These are phyloP conservation scores for Thielaviopsis musarum DNA, from an alignment of 2,329 filamentous ascomycete species.

Conservation along the genomic window DNA sequence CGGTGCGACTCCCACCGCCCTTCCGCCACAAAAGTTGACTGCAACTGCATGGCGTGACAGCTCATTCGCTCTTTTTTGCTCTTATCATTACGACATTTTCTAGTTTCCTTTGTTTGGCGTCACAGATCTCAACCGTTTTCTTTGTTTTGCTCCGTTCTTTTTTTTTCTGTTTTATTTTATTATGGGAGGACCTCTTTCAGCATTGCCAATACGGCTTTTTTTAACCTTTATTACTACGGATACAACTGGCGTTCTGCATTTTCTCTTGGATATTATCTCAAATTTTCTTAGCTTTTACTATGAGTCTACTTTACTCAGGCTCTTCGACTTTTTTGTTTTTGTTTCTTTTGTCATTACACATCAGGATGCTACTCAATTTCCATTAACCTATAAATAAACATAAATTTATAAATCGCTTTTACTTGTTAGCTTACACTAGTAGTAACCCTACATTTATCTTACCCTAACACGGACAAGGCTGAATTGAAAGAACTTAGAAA, in stretches of 20 bases:
- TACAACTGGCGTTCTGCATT: background rate
- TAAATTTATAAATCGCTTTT: too few species aligned
- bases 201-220: background rate
- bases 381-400: too few species aligned
- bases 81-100: background rate
- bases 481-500: too few species aligned
- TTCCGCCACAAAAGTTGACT: background rate
- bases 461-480: too few species aligned
- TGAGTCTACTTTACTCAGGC: too few species aligned
- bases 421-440: too few species aligned
- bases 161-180: background rate
- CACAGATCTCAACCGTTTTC: background rate
- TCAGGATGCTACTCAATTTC: too few species aligned
- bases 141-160: constrained; percentile 1
- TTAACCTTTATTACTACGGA: background rate
- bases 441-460: too few species aligned
- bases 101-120: background rate
- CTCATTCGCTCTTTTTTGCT: background rate
- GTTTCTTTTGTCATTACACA: too few species aligned
- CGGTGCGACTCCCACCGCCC: background rate
- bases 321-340: too few species aligned
- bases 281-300: background rate
- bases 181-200: background rate
- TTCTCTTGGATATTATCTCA: background rate
- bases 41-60: background rate